Evolutionary conservation across 352 stramenopile species (phyloP).

Genomic region (Phytophthora nicotianae): DNA sequence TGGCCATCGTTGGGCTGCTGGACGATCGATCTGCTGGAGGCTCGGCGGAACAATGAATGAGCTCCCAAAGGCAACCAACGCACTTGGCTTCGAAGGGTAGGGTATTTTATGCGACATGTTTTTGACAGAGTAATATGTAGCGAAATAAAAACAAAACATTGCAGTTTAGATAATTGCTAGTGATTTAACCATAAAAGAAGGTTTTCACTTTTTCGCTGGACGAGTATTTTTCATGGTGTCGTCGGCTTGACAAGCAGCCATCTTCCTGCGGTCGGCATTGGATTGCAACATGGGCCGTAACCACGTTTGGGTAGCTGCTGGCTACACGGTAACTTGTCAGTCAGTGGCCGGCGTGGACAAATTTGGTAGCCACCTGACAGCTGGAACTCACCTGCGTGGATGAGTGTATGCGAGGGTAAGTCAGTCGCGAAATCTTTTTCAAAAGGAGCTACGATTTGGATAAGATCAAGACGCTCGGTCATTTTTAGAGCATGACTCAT

Average conservation of each 20-base stretch:
- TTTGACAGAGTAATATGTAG: slow-evolving; percentile 4
- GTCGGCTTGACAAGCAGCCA: not conserved
- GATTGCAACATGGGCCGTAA: not conserved
- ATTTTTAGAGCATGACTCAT: not conserved
- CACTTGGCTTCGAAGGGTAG: slow-evolving; percentile 1
- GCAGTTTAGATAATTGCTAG: not conserved
- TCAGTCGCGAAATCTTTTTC: not conserved
- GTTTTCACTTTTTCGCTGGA: slow-evolving; percentile 20
- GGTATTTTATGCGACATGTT: slow-evolving; percentile 20
- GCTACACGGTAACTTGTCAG: not conserved
- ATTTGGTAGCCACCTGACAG: slow-evolving; percentile 9
- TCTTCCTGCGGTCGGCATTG: not conserved
- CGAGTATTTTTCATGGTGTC: slow-evolving; percentile 2
- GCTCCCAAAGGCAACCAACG: slow-evolving; percentile 1
- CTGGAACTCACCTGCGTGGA: slow-evolving; percentile 8
- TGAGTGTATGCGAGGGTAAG: slow-evolving; percentile 4
- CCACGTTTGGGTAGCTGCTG: not conserved
- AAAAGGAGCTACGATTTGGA: not conserved
- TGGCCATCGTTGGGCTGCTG: slow-evolving; percentile 15
- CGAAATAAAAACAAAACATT: not conserved
- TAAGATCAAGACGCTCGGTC: not conserved
- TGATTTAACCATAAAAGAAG: slow-evolving; percentile 3
- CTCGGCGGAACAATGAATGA: slow-evolving; percentile 24
- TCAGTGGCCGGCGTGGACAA: slow-evolving; percentile 1
- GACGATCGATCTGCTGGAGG: slow-evolving; percentile 7